Base-by-base conservation (phyloP, 2,329 filamentous ascomycete species). In the Diplodia mutila region DNA sequence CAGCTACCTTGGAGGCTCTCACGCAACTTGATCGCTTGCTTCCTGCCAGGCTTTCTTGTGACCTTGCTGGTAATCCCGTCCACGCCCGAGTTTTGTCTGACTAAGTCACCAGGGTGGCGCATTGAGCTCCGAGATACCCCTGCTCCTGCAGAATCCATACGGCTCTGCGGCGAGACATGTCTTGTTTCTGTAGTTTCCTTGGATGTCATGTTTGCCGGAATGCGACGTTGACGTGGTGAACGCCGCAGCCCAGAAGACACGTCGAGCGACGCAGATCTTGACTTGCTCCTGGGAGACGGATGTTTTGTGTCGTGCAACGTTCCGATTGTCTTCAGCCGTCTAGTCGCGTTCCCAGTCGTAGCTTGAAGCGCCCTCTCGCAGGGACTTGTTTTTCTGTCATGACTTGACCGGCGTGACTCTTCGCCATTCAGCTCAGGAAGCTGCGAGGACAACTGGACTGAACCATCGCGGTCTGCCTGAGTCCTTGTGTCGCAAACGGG, bases 1-100 rank as follows among this genome's bases (percentile, higher is more conserved):
- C 76, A 79, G 1, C 74, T 70, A 0, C 77, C 78, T 7, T 69
- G 73, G 8, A 78, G 65, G 61, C 77, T 79, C 18, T 74, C 70
- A 1, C 78, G 69, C 8, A 79, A 11, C 23, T 64, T 63, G 21
- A 67, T 52, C 34, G 48, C 48, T 37, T 63, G 49, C 52, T 68
- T 68, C 27, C 42, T 65, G 18, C 9, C 8, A 3, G 8, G 4
- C 42, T 9, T 21, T 12, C 29, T 21, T 4, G 27, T 21, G 2
- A 5, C 12, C 18, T 18, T 51, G 4, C 59, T 29, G 1, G 21
- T 12, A 12, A 21, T 34, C 27, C 29, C 27, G 23, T 23, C 46
- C 16, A 8, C 46, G 14, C 42, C 12, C 21, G 27, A 23, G 18
- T 18, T 29, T 37, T 63, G 9, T 4, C n/a, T 7, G 16, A 1